phyloP scores from a whole-genome alignment of 139 green algal species.

The Chlamydomonas schloesseri region DNA sequence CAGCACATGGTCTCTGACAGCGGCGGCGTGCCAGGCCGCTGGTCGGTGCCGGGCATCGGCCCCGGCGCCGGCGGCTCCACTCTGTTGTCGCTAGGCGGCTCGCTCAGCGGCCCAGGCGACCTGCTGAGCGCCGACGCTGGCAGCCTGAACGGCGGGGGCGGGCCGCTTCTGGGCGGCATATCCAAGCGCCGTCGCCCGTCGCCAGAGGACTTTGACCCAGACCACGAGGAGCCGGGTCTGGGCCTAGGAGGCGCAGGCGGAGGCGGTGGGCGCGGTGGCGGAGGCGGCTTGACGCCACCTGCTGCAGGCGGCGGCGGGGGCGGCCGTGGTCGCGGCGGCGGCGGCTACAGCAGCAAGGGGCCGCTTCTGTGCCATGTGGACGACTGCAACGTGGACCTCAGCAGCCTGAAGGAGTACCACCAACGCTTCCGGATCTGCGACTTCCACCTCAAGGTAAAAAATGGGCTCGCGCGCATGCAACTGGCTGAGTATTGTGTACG shows the following conservation, averaged over 20 bases:
- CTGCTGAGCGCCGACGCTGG: no score
- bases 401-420: constrained; percentile 69
- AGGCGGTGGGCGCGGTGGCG: neutral
- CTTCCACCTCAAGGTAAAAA: constrained; percentile 67
- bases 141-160: neutral
- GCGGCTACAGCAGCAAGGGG: neutral
- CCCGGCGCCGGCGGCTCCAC: no score
- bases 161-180: neutral
- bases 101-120: no score
- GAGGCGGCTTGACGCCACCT: neutral
- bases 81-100: no score
- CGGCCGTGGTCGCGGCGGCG: neutral
- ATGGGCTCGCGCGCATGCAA: no score
- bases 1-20: no score
- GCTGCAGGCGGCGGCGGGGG: neutral
- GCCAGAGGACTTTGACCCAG: constrained; percentile 1
- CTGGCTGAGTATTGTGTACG: no score
- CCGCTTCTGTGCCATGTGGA: constrained; percentile 61
- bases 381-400: constrained; percentile 59
- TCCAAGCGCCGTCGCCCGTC: constrained; percentile 9
- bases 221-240: neutral
- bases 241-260: neutral
- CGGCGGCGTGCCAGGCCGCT: no score
- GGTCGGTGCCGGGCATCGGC: no score
- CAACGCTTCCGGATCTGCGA: constrained; percentile 78